Percentiles rank a stretch among this genome's conserved stretches.
Conservation (phyloP, 768 basidiomycete genomes). For the Podaxis pistillaris region DNA sequence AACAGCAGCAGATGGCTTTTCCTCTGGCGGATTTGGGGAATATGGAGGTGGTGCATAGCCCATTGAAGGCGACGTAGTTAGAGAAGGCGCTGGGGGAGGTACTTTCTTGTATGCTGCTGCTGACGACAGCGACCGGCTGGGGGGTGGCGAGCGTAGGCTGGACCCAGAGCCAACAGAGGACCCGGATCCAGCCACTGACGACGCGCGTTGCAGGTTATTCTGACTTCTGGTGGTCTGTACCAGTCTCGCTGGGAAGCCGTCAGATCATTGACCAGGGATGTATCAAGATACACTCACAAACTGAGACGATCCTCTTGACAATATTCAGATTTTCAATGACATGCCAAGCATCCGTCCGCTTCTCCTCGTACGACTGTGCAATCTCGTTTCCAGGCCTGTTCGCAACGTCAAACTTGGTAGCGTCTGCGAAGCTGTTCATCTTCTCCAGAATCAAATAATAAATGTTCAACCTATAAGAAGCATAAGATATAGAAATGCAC, state of each 20-base stretch:
- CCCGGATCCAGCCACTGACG: conserved; percentile 32
- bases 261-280: neutral
- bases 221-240: conserved; percentile 49
- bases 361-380: conserved; percentile 70
- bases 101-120: conserved; percentile 42
- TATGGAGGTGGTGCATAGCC: conserved; percentile 35
- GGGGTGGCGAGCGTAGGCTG: conserved; percentile 39
- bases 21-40: conserved; percentile 21
- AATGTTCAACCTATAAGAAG: conserved; percentile 72
- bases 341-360: conserved; percentile 81
- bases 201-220: conserved; percentile 28
- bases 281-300: conserved; percentile 53
- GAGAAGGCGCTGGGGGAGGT: conserved; percentile 55
- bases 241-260: conserved; percentile 51
- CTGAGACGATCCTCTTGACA: conserved; percentile 80
- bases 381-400: conserved; percentile 70
- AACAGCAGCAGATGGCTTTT: conserved; percentile 15
- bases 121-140: conserved; percentile 30
- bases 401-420: conserved; percentile 70
- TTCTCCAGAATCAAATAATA: conserved; percentile 95
- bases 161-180: conserved; percentile 31
- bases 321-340: conserved; percentile 78
- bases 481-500: neutral
- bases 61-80: conserved; percentile 24
- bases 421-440: conserved; percentile 81